Percentiles rank a stretch among this genome's conserved stretches.
Evolutionary conservation across 2,329 filamentous ascomycete species (phyloP).

Genomic region (Capronia americana): DNA sequence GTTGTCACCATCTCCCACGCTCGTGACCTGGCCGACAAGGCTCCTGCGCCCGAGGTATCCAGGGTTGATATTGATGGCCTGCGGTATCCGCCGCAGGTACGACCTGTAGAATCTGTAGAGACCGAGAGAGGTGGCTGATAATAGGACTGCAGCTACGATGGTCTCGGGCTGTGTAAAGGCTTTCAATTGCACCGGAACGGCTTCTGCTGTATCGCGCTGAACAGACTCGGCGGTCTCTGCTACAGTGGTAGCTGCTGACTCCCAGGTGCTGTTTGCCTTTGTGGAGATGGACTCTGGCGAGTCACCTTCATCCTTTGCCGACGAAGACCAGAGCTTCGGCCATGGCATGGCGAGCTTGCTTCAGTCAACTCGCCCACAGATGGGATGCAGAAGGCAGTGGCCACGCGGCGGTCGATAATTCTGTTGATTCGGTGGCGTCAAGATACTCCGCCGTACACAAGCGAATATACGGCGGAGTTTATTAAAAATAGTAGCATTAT

Average conservation of each 20-base stretch:
- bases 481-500: not conserved
- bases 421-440: too few relatives aligned
- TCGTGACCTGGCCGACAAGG: conserved; percentile 84
- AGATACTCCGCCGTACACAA: not conserved
- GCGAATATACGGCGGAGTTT: not conserved
- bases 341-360: conserved; percentile 37
- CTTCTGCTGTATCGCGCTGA: conserved; percentile 14
- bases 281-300: conserved; percentile 6
- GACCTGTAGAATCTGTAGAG: conserved; percentile 41
- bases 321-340: conserved; percentile 38
- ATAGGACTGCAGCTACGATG: conserved; percentile 40
- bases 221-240: conserved; percentile 13
- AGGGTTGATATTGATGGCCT: conserved; percentile 75
- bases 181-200: conserved; percentile 18
- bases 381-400: not conserved
- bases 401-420: not conserved
- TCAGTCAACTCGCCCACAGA: not conserved
- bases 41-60: conserved; percentile 73
- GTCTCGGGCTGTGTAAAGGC: conserved; percentile 42
- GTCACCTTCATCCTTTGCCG: conserved; percentile 32
- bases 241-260: conserved; percentile 18
- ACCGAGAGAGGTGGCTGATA: conserved; percentile 39
- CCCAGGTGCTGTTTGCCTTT: conserved; percentile 8
- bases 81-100: conserved; percentile 84
- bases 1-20: conserved; percentile 94